These are phyloP conservation scores for Paraphysoderma sedebokerense DNA, from an alignment of 371 early-diverging fungal species.

Conservation along the genomic window DNA sequence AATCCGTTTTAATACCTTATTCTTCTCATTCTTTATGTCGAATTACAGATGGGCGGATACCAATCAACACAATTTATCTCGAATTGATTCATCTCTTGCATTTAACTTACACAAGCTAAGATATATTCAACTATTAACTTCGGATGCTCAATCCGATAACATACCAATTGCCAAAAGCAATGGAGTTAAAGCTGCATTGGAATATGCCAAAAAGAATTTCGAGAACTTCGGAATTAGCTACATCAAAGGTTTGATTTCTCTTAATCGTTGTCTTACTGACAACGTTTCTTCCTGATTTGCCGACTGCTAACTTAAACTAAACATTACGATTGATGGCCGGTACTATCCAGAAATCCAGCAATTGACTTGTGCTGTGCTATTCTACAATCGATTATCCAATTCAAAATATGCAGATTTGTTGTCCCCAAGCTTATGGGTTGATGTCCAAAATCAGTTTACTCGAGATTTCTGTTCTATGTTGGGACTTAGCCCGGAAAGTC, in stretches of 20 bases:
- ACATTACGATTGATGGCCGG: no score
- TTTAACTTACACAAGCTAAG: conserved; percentile 63
- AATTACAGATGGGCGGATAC: conserved; percentile 45
- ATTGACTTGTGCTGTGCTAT: conserved; percentile 43
- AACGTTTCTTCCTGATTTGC: not conserved
- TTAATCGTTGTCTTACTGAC: no score
- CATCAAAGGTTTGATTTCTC: conserved; percentile 44
- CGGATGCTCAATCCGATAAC: not conserved
- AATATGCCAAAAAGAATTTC: conserved; percentile 55
- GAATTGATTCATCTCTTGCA: conserved; percentile 48
- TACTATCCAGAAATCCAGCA: conserved; percentile 49
- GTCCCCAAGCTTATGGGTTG: conserved; percentile 29
- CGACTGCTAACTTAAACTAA: no score
- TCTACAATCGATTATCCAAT: conserved; percentile 17
- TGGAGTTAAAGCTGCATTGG: conserved; percentile 37
- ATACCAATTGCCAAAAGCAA: conserved; percentile 3
- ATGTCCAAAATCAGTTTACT: conserved; percentile 55
- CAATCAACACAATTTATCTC: conserved; percentile 34
- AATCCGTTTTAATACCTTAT: not conserved
- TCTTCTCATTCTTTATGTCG: not conserved
- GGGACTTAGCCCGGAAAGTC: conserved; percentile 59
- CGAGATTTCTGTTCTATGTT: conserved; percentile 71
- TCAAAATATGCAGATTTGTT: conserved; percentile 54
- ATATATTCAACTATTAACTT: conserved; percentile 46
- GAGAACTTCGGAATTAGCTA: conserved; percentile 39